Evolutionary conservation across 78 protist genomes (phyloP), one percentile per base, ranked within the genome.

Genomic region (Dictyostelium intermedium): DNA sequence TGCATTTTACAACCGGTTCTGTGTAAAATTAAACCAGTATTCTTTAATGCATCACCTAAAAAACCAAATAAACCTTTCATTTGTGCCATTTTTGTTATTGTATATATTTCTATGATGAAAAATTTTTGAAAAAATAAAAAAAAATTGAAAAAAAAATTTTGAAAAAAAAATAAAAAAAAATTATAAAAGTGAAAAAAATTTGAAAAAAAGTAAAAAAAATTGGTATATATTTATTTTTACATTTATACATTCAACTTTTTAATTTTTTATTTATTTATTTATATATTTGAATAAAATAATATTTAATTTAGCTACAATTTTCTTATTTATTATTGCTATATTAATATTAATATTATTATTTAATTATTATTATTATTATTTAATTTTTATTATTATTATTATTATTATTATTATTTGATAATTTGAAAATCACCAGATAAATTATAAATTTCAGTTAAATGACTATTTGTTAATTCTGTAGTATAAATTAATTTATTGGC

Each of bases 351-450:
- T 47, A 41, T 47, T 47, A 45, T 9, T 45, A 45, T 45, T 39
- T n/a, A n/a, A 39, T 39, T 39, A 39, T 39, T 39, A 39, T 39
- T 39, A 14, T 87, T 89, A 89, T 39, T 39, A 39, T 47, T 11
- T 47, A 47, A 47, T 11, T 10, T 47, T 7, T 47, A 47, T 10
- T 47, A 41, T 47, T 47, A 45, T 9, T 45, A 45, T 45, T 39
- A 39, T 39, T 39, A 39, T 39, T 39, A 39, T 39, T 39, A 14
- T 87, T 89, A 89, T 80, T 80, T 89, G 14, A 74, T 74, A 45
- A 89, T 80, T 80, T 89, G 93, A 23, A 78, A 89, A 80, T 89
- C 86, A 80, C 93, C 93, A 37, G 79, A 5, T 2, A 39, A 35
- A 1, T 27, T 89, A 43, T 47, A 69, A 47, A 80, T 30, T 32